Conservation (phyloP, 139 green algal species). For the Pseudopediastrum boryanum region DNA sequence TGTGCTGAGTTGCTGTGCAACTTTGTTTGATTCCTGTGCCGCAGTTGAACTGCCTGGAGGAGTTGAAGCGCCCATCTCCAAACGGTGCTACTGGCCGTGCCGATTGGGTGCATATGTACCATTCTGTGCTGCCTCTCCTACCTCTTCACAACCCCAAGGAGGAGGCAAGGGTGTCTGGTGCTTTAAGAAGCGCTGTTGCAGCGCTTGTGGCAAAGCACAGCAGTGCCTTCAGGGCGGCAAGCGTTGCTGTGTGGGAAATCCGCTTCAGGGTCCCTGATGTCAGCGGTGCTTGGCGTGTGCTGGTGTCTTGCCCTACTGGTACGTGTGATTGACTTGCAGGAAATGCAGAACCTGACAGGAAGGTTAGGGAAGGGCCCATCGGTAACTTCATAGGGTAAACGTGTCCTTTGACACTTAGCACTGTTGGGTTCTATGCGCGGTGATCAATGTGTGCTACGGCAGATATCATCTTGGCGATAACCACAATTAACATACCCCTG, state of each 20-base stretch:
- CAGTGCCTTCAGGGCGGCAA: slow-evolving; percentile 52
- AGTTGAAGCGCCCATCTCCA: slow-evolving; percentile 63
- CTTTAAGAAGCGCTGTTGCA: slow-evolving; percentile 68
- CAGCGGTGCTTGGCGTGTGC: slow-evolving; percentile 78
- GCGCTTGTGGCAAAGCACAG: slow-evolving; percentile 52
- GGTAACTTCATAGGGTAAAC: too few species aligned
- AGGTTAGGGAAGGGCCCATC: too few species aligned
- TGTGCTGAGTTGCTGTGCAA: neutral
- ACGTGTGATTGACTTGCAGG: too few species aligned
- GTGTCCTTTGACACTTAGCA: too few species aligned
- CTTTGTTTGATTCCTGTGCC: neutral
- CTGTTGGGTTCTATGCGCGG: too few species aligned
- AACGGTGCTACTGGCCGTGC: slow-evolving; percentile 34
- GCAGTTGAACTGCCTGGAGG: slow-evolving; percentile 65
- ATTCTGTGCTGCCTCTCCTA: slow-evolving; percentile 62
- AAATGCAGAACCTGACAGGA: too few species aligned
- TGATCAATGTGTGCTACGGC: too few species aligned
- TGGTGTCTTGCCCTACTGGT: slow-evolving; percentile 83
- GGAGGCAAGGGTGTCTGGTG: slow-evolving; percentile 63
- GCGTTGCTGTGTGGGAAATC: slow-evolving; percentile 86
- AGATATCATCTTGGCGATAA: too few species aligned
- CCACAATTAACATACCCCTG: too few species aligned
- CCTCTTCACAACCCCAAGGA: slow-evolving; percentile 45
- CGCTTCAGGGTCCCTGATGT: slow-evolving; percentile 63
- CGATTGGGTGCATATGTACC: slow-evolving; percentile 91